Evolutionary conservation across 1,284 basidiomycete genomes (phyloP).

Genomic region (Phellinidium pouzarii): DNA sequence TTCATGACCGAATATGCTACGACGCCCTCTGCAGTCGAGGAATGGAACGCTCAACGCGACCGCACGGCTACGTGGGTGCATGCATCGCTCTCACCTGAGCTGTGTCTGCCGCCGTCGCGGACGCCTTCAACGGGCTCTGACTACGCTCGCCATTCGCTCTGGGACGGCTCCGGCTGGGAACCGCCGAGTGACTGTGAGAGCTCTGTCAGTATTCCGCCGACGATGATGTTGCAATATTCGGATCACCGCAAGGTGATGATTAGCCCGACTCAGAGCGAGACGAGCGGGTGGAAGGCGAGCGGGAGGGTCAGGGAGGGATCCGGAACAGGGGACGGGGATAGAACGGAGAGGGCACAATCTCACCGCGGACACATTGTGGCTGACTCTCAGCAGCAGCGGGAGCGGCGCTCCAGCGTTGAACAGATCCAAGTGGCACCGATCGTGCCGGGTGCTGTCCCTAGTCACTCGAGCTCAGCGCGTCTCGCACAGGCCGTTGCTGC

Average conservation of each 20-base stretch:
- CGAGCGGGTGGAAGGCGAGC: background rate
- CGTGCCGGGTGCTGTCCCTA: too few species aligned
- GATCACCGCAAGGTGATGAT: slow-evolving; percentile 38
- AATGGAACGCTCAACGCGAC: slow-evolving; percentile 48
- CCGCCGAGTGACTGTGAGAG: slow-evolving; percentile 55
- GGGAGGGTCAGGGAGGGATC: background rate
- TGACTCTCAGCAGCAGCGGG: background rate
- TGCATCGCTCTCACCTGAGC: slow-evolving; percentile 26
- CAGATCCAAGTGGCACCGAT: too few species aligned
- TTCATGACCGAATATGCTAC: slow-evolving; percentile 61
- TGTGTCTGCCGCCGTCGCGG: slow-evolving; percentile 49
- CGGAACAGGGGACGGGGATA: slow-evolving; percentile 6
- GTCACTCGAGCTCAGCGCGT: slow-evolving; percentile 8
- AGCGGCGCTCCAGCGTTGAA: background rate
- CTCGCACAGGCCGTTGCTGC: slow-evolving; percentile 7
- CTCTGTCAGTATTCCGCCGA: slow-evolving; percentile 59
- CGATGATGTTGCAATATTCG: slow-evolving; percentile 61
- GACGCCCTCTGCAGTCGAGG: slow-evolving; percentile 48
- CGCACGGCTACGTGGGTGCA: slow-evolving; percentile 57
- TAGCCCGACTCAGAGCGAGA: slow-evolving; percentile 3
- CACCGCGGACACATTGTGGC: background rate
- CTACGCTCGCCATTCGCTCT: slow-evolving; percentile 25
- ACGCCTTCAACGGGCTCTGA: slow-evolving; percentile 46
- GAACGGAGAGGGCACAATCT: slow-evolving; percentile 9
- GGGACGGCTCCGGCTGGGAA: slow-evolving; percentile 37